phyloP scores from a whole-genome alignment of 306 rosid genomes.

The Arachis stenosperma region DNA sequence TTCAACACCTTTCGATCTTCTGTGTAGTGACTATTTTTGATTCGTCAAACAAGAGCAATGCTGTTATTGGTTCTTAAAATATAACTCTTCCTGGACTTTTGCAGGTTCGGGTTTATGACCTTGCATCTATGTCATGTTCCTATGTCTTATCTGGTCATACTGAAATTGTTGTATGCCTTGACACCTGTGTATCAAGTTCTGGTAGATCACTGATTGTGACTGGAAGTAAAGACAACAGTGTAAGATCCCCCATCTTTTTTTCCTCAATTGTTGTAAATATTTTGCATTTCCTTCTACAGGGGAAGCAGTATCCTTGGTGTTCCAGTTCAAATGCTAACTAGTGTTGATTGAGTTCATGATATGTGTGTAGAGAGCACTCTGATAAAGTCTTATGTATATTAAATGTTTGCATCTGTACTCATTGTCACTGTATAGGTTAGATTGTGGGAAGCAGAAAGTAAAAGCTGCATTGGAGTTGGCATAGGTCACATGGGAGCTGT shows the following conservation, averaged over 20 bases:
- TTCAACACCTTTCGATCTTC: conserved; percentile 27
- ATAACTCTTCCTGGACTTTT: conserved; percentile 44
- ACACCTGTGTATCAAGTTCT: conserved; percentile 80
- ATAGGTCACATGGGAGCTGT: conserved; percentile 88
- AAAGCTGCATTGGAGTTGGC: conserved; percentile 82
- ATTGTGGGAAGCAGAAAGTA: conserved; percentile 86
- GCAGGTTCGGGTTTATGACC: conserved; percentile 93
- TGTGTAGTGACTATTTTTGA: conserved; percentile 6
- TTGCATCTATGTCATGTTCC: conserved; percentile 87
- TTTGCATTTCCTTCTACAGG: conserved; percentile 30
- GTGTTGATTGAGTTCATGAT: conserved; percentile 21
- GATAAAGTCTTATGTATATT: not conserved
- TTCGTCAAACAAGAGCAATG: conserved; percentile 19
- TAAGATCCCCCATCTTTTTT: conserved; percentile 44
- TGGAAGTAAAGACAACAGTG: conserved; percentile 94
- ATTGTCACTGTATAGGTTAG: conserved; percentile 67
- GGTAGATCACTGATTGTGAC: conserved; percentile 74
- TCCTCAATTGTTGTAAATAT: conserved; percentile 1
- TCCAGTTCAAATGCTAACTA: conserved; percentile 18
- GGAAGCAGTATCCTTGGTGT: conserved; percentile 24
- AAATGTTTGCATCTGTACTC: conserved; percentile 29
- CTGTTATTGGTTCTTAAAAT: conserved; percentile 20
- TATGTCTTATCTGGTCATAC: conserved; percentile 89
- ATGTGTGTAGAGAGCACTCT: conserved; percentile 16
- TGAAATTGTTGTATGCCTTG: conserved; percentile 79